Evolutionary conservation across 208 protist genomes (phyloP).

Genomic region (Crithidia expoeki): DNA sequence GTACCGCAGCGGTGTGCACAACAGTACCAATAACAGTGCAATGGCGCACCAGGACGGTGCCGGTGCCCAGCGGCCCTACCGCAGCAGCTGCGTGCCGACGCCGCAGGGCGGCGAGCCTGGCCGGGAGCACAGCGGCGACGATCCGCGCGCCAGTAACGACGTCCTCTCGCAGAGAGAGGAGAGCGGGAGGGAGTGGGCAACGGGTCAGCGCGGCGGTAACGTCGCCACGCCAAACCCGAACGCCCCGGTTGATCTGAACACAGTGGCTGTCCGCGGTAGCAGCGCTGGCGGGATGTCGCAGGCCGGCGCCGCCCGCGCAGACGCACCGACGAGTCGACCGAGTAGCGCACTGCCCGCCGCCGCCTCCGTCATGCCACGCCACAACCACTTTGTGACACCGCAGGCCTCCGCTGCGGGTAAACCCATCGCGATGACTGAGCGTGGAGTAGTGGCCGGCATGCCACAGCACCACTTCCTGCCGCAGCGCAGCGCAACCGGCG

Average conservation of each 20-base stretch:
- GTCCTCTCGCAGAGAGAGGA: conserved; percentile 27
- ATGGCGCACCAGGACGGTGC: conserved; percentile 15
- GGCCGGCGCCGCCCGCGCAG: not conserved
- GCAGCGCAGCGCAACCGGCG: conserved; percentile 2
- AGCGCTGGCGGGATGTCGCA: not conserved
- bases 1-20: conserved; percentile 3
- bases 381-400: conserved; percentile 21
- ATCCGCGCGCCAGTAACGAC: conserved; percentile 18
- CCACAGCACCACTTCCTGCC: conserved; percentile 26
- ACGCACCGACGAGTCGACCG: not conserved
- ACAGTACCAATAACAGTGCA: conserved; percentile 8
- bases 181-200: conserved; percentile 19
- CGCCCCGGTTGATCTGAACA: not conserved
- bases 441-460: conserved; percentile 4
- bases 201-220: conserved; percentile 8
- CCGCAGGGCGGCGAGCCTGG: conserved; percentile 5
- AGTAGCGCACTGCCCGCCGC: conserved; percentile 4
- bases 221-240: conserved; percentile 3
- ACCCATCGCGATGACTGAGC: conserved; percentile 3
- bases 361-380: conserved; percentile 16
- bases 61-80: conserved; percentile 24
- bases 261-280: not conserved
- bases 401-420: conserved; percentile 5
- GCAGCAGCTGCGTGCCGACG: conserved; percentile 17
- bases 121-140: conserved; percentile 29